Evolutionary conservation across 805 yeast species (phyloP).

Genomic region (Candida silvatica): DNA sequence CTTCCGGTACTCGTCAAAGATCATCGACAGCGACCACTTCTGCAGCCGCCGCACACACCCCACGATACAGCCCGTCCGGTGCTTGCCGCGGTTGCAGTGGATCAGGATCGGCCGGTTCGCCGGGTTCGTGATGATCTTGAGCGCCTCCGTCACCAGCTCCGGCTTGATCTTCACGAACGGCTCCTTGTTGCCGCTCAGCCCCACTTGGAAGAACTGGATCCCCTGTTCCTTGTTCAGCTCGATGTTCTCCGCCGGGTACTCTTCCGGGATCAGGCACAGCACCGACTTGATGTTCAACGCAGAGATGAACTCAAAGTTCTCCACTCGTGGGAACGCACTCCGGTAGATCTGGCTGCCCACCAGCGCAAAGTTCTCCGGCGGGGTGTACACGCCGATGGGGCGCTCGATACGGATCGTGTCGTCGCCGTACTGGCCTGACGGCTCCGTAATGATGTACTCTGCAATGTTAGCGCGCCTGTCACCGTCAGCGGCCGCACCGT

Average conservation of each 20-base stretch:
- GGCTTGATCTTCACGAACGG: constrained; percentile 74
- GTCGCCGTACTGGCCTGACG: constrained; percentile 1
- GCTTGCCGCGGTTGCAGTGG: constrained; percentile 96
- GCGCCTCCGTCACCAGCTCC: constrained; percentile 67
- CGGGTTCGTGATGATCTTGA: constrained; percentile 76
- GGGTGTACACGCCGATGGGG: constrained; percentile 25
- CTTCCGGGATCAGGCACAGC: constrained; percentile 83
- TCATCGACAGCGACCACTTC: constrained; percentile 88
- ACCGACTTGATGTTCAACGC: constrained; percentile 62
- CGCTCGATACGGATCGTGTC: constrained; percentile 3
- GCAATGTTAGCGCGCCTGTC: constrained; percentile 1
- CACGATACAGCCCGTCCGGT: constrained; percentile 91
- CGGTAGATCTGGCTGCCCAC: constrained; percentile 77
- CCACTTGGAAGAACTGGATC: constrained; percentile 75
- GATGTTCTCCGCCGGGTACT: constrained; percentile 71
- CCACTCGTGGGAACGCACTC: constrained; percentile 82
- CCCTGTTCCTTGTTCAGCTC: constrained; percentile 53
- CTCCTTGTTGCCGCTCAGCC: constrained; percentile 92
- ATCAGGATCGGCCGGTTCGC: constrained; percentile 85
- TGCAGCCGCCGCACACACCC: constrained; percentile 88
- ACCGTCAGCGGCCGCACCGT: constrained; percentile 2
- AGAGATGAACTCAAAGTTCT: constrained; percentile 65
- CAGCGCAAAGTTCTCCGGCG: constrained; percentile 90
- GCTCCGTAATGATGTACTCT: constrained; percentile 5
- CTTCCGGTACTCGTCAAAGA: constrained; percentile 89